Evolutionary conservation across 148 eudicot genomes (phyloP).

Genomic region (Vaccinium corymbosum): DNA sequence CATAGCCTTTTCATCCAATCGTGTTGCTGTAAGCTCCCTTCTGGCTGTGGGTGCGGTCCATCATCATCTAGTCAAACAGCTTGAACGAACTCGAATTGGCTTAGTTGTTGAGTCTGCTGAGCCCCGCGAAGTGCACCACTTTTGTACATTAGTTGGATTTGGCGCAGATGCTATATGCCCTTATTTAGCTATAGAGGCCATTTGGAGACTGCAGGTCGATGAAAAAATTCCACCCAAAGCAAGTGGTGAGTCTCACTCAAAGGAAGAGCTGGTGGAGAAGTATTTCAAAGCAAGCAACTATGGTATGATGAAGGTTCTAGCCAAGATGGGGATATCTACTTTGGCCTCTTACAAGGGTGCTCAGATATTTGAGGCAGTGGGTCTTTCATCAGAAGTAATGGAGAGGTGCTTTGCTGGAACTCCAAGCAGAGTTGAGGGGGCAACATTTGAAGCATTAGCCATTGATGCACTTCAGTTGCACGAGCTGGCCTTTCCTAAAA

Average conservation of each 20-base stretch:
- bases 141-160: constrained; percentile 92
- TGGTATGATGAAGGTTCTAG: constrained; percentile 99
- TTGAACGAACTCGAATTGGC: constrained; percentile 86
- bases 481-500: constrained; percentile 78
- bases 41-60: constrained; percentile 99
- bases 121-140: constrained; percentile 99
- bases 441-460: constrained; percentile 88
- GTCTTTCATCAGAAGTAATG: constrained; percentile 89
- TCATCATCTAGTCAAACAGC: constrained; percentile 83
- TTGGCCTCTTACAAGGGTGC: constrained; percentile 99
- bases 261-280: constrained; percentile 74
- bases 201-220: constrained; percentile 93
- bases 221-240: constrained; percentile 91
- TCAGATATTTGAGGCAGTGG: constrained; percentile 97
- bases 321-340: constrained; percentile 99
- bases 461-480: constrained; percentile 69
- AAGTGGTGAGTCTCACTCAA: constrained; percentile 70
- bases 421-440: constrained; percentile 96
- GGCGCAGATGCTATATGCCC: constrained; percentile 99
- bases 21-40: constrained; percentile 88
- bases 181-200: constrained; percentile 85
- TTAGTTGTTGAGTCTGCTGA: constrained; percentile 91
- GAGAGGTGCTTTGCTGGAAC: constrained; percentile 88
- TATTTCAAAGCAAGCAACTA: constrained; percentile 87
- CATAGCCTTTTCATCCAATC: constrained; percentile 71